Base-by-base conservation (phyloP, 2,329 filamentous ascomycete genomes). In the Talaromyces pinophilus region DNA sequence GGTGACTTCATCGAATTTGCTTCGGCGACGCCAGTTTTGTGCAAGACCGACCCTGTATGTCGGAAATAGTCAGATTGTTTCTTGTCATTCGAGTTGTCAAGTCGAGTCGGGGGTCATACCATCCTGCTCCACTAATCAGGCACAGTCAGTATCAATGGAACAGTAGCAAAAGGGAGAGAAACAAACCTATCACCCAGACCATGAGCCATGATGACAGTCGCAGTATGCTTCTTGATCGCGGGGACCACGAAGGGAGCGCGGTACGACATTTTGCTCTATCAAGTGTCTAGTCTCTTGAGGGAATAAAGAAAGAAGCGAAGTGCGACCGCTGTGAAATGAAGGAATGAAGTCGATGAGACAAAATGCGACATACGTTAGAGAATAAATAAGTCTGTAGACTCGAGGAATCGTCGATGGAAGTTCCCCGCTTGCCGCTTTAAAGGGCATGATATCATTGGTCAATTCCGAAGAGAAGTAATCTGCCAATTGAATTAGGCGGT, bases 201-300 rank as follows among this genome's bases (percentile, higher is more conserved):
- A 78, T 99, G 95, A 62, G 92, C 86, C 80, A 97, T 93, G 74
- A 99, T 98, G 73, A 98, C 90, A 2, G 94, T 97, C 28, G 93
- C 93, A 44, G 95, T 97, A 81, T 98, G 95, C 75, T 87, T 88
- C 76, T 87, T 91, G 40, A 91, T 82, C 48, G 93, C 92, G 33
- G 92, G 92, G 67, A 96, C 88, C 22, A 95, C 85, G 64, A 95
- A 82, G 15, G 88, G 87, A 65, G 82, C 81, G 69, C 80, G 79
- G 35, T 75, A 70, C 52, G 81, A 70, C 81, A 84, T 83, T 22
- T 72, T 78, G 71, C 19, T 1, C 4, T 59, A 3, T 44, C n/a
- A 10, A 28, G 22, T 60, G 5, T 40, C 11, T 33, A 5, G 28
- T 54, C 28, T 54, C 4, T 11, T 11, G 25, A 52, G 19, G n/a